These are phyloP conservation scores for Puya raimondii DNA, from an alignment of 176 grass and related monocot species.

Conservation along the genomic window DNA sequence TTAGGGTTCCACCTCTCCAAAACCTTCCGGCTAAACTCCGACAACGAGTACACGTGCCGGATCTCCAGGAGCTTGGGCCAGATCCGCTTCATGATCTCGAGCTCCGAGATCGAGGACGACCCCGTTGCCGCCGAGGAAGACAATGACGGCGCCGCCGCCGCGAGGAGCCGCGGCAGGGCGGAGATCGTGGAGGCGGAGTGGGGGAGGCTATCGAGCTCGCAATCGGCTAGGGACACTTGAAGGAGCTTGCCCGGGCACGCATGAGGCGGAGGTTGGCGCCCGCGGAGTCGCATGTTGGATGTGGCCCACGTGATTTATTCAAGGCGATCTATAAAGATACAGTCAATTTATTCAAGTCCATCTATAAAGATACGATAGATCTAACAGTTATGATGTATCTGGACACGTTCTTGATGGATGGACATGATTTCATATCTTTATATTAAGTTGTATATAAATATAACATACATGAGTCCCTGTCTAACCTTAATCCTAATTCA, in stretches of 20 bases:
- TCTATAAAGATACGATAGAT: no score
- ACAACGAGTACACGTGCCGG: conserved; percentile 41
- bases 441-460: no score
- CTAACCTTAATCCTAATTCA: no score
- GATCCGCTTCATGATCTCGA: conserved; percentile 62
- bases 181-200: conserved; percentile 24
- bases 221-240: conserved; percentile 53
- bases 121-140: neutral
- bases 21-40: conserved; percentile 32
- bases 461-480: no score
- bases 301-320: no score
- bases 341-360: no score
- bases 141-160: neutral
- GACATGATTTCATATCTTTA: no score
- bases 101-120: conserved; percentile 45
- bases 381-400: no score
- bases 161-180: conserved; percentile 15
- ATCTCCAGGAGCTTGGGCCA: conserved; percentile 71
- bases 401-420: no score
- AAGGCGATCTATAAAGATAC: no score
- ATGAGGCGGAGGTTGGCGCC: conserved; percentile 56
- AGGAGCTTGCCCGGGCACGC: conserved; percentile 37
- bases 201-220: conserved; percentile 51
- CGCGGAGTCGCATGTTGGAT: conserved; percentile 53
- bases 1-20: conserved; percentile 34